A percentile compares a stretch with the other conserved stretches of the same genome.
Conservation (phyloP, 176 grass and related monocot genomes). For the Guadua angustifolia region DNA sequence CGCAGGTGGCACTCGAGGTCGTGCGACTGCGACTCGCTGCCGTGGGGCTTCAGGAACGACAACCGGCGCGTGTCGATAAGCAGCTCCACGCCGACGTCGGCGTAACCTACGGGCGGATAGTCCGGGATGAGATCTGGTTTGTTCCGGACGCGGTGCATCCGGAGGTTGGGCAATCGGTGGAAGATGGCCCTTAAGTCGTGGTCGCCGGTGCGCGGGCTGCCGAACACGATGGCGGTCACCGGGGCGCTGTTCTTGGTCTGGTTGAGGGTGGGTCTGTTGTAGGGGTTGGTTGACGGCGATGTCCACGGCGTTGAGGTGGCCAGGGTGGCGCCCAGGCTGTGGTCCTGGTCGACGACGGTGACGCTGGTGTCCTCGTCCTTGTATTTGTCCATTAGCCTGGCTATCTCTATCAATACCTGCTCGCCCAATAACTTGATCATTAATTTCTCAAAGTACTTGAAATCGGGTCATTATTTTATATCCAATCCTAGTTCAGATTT, state of each 20-base stretch:
- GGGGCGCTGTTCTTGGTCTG: background rate
- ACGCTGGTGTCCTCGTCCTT: slow-evolving; percentile 67
- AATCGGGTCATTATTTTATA: background rate
- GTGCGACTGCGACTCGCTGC: no score
- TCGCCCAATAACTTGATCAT: background rate
- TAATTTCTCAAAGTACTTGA: background rate
- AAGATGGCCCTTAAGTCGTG: slow-evolving; percentile 58
- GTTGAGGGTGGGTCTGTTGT: slow-evolving; percentile 41
- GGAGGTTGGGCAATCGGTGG: slow-evolving; percentile 54
- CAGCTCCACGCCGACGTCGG: no score
- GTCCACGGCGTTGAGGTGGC: slow-evolving; percentile 77
- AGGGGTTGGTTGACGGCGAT: slow-evolving; percentile 64
- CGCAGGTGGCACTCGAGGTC: slow-evolving; percentile 72
- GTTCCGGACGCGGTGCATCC: slow-evolving; percentile 74
- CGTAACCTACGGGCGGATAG: slow-evolving; percentile 55
- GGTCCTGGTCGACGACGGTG: slow-evolving; percentile 68
- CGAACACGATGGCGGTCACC: slow-evolving; percentile 70
- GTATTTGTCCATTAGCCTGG: background rate
- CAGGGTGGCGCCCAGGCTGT: slow-evolving; percentile 87
- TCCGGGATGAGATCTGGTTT: slow-evolving; percentile 60
- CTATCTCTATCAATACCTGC: slow-evolving; percentile 76
- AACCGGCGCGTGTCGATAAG: no score
- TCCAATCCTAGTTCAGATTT: background rate
- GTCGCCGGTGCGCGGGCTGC: slow-evolving; percentile 77
- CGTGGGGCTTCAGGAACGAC: no score